phyloP scores from a whole-genome alignment of 2,329 filamentous ascomycete species.

The Beauveria varroae region DNA sequence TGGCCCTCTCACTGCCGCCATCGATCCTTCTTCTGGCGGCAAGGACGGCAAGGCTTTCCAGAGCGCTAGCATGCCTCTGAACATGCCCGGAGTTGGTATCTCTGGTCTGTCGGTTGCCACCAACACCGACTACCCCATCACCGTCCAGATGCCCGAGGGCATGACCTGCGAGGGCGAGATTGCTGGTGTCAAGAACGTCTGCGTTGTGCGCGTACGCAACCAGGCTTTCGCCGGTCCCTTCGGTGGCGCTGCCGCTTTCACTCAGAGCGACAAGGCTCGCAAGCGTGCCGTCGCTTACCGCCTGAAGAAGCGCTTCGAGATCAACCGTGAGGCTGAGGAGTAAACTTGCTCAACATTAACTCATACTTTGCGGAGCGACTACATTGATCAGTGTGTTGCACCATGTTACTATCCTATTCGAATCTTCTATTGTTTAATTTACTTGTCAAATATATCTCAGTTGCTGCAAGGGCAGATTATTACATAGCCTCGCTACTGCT shows the following conservation, averaged over 20 bases:
- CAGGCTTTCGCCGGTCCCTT: conserved; percentile 52
- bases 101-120: conserved; percentile 46
- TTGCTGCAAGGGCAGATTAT: too few relatives aligned
- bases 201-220: conserved; percentile 55
- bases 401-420: neutral
- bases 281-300: conserved; percentile 48
- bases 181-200: conserved; percentile 30
- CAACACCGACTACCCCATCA: conserved; percentile 53
- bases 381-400: too few relatives aligned
- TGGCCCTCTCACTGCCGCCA: conserved; percentile 47
- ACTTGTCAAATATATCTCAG: neutral
- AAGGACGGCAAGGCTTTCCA: conserved; percentile 50
- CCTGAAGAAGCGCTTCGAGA: conserved; percentile 8
- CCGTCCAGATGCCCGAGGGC: conserved; percentile 52
- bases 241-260: conserved; percentile 55
- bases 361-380: neutral
- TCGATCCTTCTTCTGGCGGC: conserved; percentile 53
- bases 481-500: too few relatives aligned
- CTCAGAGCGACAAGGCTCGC: conserved; percentile 44
- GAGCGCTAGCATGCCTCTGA: conserved; percentile 45
- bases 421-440: neutral
- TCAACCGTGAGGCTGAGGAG: neutral
- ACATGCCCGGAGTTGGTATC: conserved; percentile 48
- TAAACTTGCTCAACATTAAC: neutral
- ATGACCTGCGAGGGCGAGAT: conserved; percentile 36